Conservation (phyloP, 2,329 filamentous ascomycete species). For the Capronia coronata region DNA sequence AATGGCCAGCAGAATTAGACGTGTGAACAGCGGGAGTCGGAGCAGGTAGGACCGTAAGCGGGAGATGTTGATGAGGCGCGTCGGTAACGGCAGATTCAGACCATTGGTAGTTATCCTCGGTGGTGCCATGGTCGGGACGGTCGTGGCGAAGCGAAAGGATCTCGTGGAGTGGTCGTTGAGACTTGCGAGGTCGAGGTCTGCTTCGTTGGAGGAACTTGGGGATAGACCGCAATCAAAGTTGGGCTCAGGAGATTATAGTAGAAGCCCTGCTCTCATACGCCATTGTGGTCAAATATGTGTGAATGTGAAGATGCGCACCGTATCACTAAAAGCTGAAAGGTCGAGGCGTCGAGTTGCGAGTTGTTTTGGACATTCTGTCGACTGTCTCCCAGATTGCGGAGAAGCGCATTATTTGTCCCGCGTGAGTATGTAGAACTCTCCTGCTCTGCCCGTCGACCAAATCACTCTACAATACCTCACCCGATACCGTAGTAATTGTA, state of each 20-base stretch:
- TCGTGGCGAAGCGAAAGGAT: not conserved
- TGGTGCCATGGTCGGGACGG: slow-evolving; percentile 9
- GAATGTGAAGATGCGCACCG: not conserved
- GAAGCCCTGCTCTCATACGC: not conserved
- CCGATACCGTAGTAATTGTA: too few relatives aligned
- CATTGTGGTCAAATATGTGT: not conserved
- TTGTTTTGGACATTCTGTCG: not conserved
- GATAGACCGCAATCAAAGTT: not conserved
- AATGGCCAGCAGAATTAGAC: slow-evolving; percentile 61
- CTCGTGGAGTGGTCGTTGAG: not conserved
- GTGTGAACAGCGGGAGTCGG: slow-evolving; percentile 82
- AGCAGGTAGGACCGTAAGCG: slow-evolving; percentile 74
- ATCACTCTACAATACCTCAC: too few relatives aligned
- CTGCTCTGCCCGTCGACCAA: not conserved
- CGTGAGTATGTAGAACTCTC: too few relatives aligned
- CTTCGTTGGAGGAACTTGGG: not conserved
- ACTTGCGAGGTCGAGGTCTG: not conserved
- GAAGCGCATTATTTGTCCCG: too few relatives aligned
- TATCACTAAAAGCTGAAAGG: too few relatives aligned
- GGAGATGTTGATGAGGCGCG: slow-evolving; percentile 55
- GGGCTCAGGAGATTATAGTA: not conserved
- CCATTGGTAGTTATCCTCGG: slow-evolving; percentile 19
- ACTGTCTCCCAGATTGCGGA: slow-evolving; percentile 4
- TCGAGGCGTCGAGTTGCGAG: not conserved
- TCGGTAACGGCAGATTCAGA: slow-evolving; percentile 14